These are phyloP conservation scores for Verbascum thapsus DNA, from an alignment of 257 asterid species.

Conservation along the genomic window DNA sequence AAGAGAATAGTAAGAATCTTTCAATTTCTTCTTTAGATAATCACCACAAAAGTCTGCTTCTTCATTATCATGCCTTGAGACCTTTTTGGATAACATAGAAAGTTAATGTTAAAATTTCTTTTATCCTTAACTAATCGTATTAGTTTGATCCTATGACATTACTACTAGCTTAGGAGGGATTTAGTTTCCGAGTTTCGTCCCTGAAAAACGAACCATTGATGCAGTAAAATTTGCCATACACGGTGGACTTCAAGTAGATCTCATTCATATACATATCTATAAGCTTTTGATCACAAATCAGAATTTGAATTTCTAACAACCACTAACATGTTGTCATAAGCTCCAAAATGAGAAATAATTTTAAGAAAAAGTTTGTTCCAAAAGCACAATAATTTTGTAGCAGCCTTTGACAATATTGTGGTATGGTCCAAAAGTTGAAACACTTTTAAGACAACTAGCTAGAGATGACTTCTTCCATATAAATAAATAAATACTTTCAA, in stretches of 20 bases:
- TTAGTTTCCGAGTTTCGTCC: background rate
- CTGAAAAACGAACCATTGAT: too few species aligned
- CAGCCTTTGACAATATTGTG: conserved; percentile 29
- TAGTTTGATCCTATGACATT: background rate
- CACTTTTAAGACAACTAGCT: conserved; percentile 20
- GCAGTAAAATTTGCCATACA: too few species aligned
- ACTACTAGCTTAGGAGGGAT: background rate
- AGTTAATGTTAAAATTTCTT: background rate
- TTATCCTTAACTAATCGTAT: conserved; percentile 2
- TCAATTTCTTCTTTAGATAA: conserved; percentile 30
- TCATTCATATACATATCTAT: too few species aligned
- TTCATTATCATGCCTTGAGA: conserved; percentile 14
- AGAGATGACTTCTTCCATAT: conserved; percentile 12
- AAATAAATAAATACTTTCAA: background rate
- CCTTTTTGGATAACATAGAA: conserved; percentile 1
- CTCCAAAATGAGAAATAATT: conserved; percentile 16
- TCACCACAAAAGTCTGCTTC: conserved; percentile 37
- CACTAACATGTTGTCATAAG: conserved; percentile 7
- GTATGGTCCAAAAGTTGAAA: conserved; percentile 28
- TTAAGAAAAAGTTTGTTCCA: conserved; percentile 25
- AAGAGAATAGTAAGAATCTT: conserved; percentile 23
- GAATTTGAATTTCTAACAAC: too few species aligned
- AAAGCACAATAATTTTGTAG: conserved; percentile 21
- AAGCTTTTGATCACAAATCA: too few species aligned
- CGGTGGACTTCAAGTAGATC: too few species aligned